A percentile compares a stretch with the other conserved stretches of the same genome.
Evolutionary conservation across 495 filamentous ascomycete genomes (phyloP).

Genomic region (Penicillium argentinense): DNA sequence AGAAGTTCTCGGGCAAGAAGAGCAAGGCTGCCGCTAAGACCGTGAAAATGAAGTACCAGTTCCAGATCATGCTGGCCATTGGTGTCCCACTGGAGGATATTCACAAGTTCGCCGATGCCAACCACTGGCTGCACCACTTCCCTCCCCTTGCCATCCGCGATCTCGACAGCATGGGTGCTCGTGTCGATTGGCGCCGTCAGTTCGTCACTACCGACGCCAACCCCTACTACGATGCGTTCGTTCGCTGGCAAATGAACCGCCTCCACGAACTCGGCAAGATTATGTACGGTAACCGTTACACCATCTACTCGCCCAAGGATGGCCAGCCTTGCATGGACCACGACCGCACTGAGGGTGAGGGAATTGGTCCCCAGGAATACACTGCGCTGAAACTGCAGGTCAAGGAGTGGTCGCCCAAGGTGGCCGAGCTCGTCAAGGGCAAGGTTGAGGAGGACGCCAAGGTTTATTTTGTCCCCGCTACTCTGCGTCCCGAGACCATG

Average conservation of each 20-base stretch:
- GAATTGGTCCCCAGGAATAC: constrained; percentile 87
- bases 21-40: constrained; percentile 90
- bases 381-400: constrained; percentile 87
- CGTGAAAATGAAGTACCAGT: constrained; percentile 86
- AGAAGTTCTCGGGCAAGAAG: constrained; percentile 92
- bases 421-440: constrained; percentile 64
- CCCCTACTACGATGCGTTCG: constrained; percentile 94
- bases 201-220: constrained; percentile 97
- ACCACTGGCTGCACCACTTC: constrained; percentile 87
- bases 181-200: constrained; percentile 88
- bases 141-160: constrained; percentile 79
- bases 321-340: constrained; percentile 98
- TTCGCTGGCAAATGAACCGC: constrained; percentile 96
- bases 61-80: constrained; percentile 84
- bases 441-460: constrained; percentile 80
- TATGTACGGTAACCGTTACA: constrained; percentile 90
- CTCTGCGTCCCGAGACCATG: constrained; percentile 95
- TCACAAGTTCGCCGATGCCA: constrained; percentile 83
- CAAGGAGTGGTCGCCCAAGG: constrained; percentile 77
- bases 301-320: constrained; percentile 94
- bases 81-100: constrained; percentile 85
- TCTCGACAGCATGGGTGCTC: constrained; percentile 76
- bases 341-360: constrained; percentile 89
- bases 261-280: constrained; percentile 90
- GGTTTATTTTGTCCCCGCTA: constrained; percentile 88